Percentiles rank a stretch among this genome's conserved stretches.
phyloP scores from a whole-genome alignment of 192 early-diverging fungal genomes.

The Cladochytrium replicatum region DNA sequence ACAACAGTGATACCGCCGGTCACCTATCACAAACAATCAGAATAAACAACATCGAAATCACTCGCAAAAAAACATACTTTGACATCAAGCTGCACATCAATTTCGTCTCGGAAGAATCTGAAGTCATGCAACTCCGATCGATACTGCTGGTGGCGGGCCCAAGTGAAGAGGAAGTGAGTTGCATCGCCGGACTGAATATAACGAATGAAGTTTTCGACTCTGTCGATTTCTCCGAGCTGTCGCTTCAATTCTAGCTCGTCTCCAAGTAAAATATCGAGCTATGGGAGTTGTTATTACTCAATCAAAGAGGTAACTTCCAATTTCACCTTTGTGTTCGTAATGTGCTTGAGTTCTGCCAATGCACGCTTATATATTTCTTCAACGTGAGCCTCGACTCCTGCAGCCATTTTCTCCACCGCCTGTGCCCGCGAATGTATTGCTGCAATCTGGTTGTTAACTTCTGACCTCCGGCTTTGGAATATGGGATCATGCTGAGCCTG shows the following conservation, averaged over 20 bases:
- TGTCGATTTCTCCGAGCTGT: conserved; percentile 43
- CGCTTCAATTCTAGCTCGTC: conserved; percentile 50
- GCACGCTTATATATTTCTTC: conserved; percentile 45
- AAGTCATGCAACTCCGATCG: conserved; percentile 47
- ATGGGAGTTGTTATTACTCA: too few relatives aligned
- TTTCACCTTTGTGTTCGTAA: conserved; percentile 33
- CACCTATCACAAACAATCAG: too few relatives aligned
- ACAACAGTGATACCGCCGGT: too few relatives aligned
- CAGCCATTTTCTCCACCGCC: conserved; percentile 43
- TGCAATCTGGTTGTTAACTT: conserved; percentile 43
- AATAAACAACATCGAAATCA: too few relatives aligned
- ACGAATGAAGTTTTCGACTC: conserved; percentile 41
- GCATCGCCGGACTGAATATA: conserved; percentile 50
- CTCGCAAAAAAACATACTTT: too few relatives aligned
- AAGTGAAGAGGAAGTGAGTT: conserved; percentile 44
- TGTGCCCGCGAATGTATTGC: conserved; percentile 38
- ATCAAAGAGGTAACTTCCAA: too few relatives aligned
- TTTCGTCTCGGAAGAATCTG: conserved; percentile 35
- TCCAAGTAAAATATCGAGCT: conserved; percentile 44
- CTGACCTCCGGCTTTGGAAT: conserved; percentile 29
- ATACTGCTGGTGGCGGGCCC: conserved; percentile 39
- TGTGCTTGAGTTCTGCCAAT: conserved; percentile 27
- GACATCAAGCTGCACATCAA: conserved; percentile 50
- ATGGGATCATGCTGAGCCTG: conserved; percentile 42
- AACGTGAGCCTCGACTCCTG: conserved; percentile 31